These are phyloP conservation scores for Heritiera littoralis DNA, from an alignment of 345 rosid genomes.

Conservation along the genomic window DNA sequence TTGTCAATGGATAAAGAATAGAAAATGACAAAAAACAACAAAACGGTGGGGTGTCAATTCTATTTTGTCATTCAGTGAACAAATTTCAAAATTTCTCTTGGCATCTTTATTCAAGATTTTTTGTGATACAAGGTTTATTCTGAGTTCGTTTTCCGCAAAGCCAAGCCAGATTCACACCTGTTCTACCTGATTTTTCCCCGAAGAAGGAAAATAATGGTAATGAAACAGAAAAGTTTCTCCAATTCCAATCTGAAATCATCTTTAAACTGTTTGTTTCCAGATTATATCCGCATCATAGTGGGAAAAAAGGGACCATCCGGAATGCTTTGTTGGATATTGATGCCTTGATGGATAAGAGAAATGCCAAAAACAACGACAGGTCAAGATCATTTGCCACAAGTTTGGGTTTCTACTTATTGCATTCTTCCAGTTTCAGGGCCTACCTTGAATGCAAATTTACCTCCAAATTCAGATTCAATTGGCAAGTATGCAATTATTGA, in stretches of 20 bases:
- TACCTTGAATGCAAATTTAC: neutral
- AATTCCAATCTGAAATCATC: neutral
- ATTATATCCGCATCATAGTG: neutral
- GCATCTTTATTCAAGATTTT: constrained; percentile 1
- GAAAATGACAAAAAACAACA: constrained; percentile 20
- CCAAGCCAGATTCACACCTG: neutral
- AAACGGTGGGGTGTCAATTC: neutral
- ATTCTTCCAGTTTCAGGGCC: neutral
- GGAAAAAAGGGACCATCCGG: neutral
- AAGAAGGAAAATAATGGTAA: neutral
- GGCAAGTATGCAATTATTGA: neutral
- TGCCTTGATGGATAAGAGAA: neutral
- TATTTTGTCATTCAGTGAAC: constrained; percentile 27
- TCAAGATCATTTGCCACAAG: neutral
- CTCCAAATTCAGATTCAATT: neutral
- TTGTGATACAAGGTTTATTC: constrained; percentile 9
- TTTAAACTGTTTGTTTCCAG: neutral
- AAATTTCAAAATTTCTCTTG: constrained; percentile 9
- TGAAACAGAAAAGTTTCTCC: neutral
- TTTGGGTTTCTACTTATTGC: neutral
- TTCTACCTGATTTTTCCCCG: neutral
- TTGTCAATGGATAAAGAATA: constrained; percentile 23
- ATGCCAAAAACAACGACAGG: too few species aligned
- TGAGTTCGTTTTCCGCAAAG: neutral
- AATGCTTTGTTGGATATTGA: neutral